Percentiles rank a stretch among this genome's conserved stretches.
Conservation (phyloP, 2,329 filamentous ascomycete species). For the Pestalotiopsis sp. region DNA sequence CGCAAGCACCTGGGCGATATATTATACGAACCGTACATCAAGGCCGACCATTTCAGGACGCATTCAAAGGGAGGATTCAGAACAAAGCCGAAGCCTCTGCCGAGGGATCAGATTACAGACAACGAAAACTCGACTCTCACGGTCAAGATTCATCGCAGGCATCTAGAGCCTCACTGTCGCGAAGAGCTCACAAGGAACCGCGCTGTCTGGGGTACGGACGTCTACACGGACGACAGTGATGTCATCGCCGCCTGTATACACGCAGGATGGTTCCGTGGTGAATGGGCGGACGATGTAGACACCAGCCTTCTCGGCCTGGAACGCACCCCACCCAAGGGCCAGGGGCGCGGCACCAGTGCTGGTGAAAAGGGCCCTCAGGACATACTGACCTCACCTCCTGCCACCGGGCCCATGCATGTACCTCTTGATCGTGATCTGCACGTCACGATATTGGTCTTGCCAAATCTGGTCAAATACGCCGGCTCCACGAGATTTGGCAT, state of each 20-base stretch:
- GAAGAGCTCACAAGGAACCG: constrained; percentile 82
- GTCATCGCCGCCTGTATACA: constrained; percentile 92
- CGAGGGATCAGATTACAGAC: constrained; percentile 69
- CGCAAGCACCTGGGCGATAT: constrained; percentile 84
- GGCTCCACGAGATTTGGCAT: constrained; percentile 79
- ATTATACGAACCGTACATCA: constrained; percentile 74
- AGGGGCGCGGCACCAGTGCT: constrained; percentile 27
- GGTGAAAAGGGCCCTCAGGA: constrained; percentile 38
- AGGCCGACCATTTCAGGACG: constrained; percentile 49
- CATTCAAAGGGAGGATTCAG: constrained; percentile 46
- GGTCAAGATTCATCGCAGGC: constrained; percentile 80
- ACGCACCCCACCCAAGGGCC: constrained; percentile 36
- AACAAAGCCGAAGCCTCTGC: constrained; percentile 71
- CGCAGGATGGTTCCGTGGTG: constrained; percentile 86
- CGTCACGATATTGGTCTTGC: constrained; percentile 83
- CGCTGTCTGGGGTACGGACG: constrained; percentile 88
- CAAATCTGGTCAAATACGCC: constrained; percentile 75
- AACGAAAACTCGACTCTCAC: constrained; percentile 91
- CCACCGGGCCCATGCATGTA: constrained; percentile 63
- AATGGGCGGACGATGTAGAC: constrained; percentile 81
- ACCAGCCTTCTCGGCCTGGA: constrained; percentile 65
- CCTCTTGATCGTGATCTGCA: constrained; percentile 78
- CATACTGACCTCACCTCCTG: constrained; percentile 55
- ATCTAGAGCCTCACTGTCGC: constrained; percentile 69
- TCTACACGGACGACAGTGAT: constrained; percentile 96